Evolutionary conservation across 306 rosid species (phyloP).

Genomic region (Aeschynomene evenia): DNA sequence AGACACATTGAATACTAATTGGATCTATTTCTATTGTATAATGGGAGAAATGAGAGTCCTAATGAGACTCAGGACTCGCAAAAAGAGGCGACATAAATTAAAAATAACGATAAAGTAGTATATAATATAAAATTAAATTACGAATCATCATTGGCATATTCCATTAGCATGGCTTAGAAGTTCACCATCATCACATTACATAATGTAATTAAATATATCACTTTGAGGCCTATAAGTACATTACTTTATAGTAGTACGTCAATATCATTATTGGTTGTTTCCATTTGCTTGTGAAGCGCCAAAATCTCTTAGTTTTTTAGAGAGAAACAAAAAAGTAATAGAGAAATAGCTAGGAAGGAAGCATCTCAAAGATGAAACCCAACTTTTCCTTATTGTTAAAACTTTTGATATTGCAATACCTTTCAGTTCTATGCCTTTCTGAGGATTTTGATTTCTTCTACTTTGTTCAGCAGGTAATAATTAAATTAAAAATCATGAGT

Average conservation of each 20-base stretch:
- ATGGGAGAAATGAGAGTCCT: too few species aligned
- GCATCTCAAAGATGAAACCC: slow-evolving; percentile 38
- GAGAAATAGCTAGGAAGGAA: background rate
- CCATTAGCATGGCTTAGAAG: slow-evolving; percentile 28
- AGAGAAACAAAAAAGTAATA: background rate
- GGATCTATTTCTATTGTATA: too few species aligned
- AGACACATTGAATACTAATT: too few species aligned
- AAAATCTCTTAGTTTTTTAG: background rate
- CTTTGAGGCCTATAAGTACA: slow-evolving; percentile 26
- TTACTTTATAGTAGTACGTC: background rate
- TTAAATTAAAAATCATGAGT: background rate
- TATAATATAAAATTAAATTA: too few species aligned
- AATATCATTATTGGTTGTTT: slow-evolving; percentile 10
- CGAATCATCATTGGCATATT: slow-evolving; percentile 44
- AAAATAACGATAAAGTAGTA: background rate
- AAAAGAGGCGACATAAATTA: background rate
- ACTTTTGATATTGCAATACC: slow-evolving; percentile 50
- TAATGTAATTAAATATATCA: too few species aligned
- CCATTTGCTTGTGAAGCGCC: slow-evolving; percentile 6
- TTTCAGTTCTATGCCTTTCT: slow-evolving; percentile 47
- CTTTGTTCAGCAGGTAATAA: slow-evolving; percentile 87
- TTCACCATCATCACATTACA: slow-evolving; percentile 17
- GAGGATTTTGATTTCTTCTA: slow-evolving; percentile 78
- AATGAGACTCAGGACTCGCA: background rate
- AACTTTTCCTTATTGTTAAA: slow-evolving; percentile 30